Evolutionary conservation across 225 moss, liverwort and hornwort genomes (phyloP), one percentile per base, ranked within the genome.

Genomic region (Polytrichum commune): DNA sequence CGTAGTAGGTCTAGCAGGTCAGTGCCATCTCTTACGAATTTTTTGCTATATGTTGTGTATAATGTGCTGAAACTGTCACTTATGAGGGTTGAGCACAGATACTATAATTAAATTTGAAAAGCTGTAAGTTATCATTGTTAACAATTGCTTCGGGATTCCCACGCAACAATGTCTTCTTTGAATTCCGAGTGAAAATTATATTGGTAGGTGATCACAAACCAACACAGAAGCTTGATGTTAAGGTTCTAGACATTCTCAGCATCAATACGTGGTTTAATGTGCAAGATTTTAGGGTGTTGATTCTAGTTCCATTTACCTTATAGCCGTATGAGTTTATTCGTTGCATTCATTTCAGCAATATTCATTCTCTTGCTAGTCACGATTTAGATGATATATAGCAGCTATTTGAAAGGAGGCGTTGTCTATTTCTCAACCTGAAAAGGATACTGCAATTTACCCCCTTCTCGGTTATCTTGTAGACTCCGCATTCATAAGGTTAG

Each of bases 1-100:
- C 83, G 86, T 69, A 84, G 71, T 29, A 74, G 72, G 5, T 79
- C 87, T 25, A 81, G 69, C 54, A 82, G 81, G 84, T 87, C 63
- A 26, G 72, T 70, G 58, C 60, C 9, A 5, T 28, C 24, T 5
- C n/a, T 58, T 58, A 58, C 9, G 1, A 1, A 58, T 24, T 66
- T 66, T 22, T 66, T 24, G 38, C 38, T 24, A 0, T 0, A 23
- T 23, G 22, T 58, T 24, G 24, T 20, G 22, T n/a, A 19, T 22
- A 5, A 19, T 5, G 19, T 58, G 23, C 6, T 22, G 19, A 58
- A 1, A 58, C 20, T 19, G 23, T n/a, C 23, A n/a, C 23, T 58
- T 19, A 1, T 33, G 8, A 33, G 33, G 0, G 9, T 35, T 24
- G 24, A 24, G 58, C 57, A 20, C 5, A 19, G 20, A 66, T 16